A percentile compares a stretch with the other conserved stretches of the same genome.
phyloP scores from a whole-genome alignment of 2,329 filamentous ascomycete genomes.

The Claviceps cyperi region DNA sequence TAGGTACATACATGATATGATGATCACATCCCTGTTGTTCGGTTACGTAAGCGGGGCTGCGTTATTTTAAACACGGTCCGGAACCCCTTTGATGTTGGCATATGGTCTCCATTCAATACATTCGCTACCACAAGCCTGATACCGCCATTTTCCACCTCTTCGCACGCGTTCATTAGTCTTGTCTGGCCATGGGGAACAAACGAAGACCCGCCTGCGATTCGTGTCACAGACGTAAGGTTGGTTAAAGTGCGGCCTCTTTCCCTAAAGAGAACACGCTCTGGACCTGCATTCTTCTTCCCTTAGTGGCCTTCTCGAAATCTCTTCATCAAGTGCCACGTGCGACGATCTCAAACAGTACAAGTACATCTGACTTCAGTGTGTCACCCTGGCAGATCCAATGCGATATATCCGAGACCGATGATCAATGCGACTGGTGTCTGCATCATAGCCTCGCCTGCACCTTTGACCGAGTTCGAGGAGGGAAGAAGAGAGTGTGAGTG shows the following conservation, averaged over 20 bases:
- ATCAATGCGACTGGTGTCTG: constrained; percentile 33
- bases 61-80: neutral
- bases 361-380: neutral
- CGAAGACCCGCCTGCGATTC: constrained; percentile 28
- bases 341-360: neutral
- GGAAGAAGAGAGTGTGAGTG: constrained; percentile 9
- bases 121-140: neutral
- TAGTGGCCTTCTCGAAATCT: neutral
- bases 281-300: too few relatives aligned
- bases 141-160: neutral
- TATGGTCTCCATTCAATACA: neutral
- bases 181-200: constrained; percentile 5
- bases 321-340: neutral
- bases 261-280: neutral
- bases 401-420: constrained; percentile 22
- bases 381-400: constrained; percentile 30
- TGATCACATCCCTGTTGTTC: too few relatives aligned
- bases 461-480: constrained; percentile 16
- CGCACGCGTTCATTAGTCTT: neutral
- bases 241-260: neutral
- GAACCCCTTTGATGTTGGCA: neutral
- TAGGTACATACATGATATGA: too few relatives aligned
- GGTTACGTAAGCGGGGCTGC: constrained; percentile 1
- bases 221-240: constrained; percentile 34
- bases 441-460: constrained; percentile 33